Percentiles rank a stretch among this genome's conserved stretches.
phyloP scores from a whole-genome alignment of 2,329 filamentous ascomycete species.

The Fonsecaea erecta region DNA sequence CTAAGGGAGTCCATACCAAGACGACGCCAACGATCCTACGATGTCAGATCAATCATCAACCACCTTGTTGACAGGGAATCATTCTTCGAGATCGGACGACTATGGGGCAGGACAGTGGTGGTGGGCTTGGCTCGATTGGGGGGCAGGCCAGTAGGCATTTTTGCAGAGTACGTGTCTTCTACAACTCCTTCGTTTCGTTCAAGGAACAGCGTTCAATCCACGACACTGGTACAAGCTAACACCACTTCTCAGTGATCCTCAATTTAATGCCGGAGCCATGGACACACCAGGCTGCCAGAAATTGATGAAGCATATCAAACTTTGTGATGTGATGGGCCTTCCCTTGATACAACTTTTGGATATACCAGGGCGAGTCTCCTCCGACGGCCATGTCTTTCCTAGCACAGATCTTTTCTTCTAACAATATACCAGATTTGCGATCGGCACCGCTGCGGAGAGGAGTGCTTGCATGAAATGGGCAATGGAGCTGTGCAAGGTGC shows the following conservation, averaged over 20 bases:
- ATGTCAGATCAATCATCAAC: slow-evolving; percentile 61
- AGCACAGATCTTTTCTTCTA: background rate
- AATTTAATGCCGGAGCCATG: slow-evolving; percentile 64
- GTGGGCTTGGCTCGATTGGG: slow-evolving; percentile 63
- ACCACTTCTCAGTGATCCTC: slow-evolving; percentile 52
- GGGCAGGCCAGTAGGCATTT: slow-evolving; percentile 63
- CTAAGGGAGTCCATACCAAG: slow-evolving; percentile 64
- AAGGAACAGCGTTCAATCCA: background rate
- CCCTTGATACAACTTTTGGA: slow-evolving; percentile 68
- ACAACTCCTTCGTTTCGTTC: background rate
- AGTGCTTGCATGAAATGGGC: slow-evolving; percentile 69
- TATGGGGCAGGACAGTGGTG: slow-evolving; percentile 67
- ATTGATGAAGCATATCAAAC: slow-evolving; percentile 63
- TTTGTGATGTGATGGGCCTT: slow-evolving; percentile 68
- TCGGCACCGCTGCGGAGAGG: slow-evolving; percentile 64
- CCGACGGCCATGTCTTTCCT: background rate
- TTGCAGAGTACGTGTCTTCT: slow-evolving; percentile 50
- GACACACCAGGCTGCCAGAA: slow-evolving; percentile 67
- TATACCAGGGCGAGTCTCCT: slow-evolving; percentile 53
- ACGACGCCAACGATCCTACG: slow-evolving; percentile 63
- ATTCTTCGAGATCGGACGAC: slow-evolving; percentile 67
- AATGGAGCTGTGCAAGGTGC: slow-evolving; percentile 58
- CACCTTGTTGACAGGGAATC: slow-evolving; percentile 60
- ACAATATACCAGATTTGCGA: slow-evolving; percentile 53
- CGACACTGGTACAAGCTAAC: background rate